Evolutionary conservation across 1,284 basidiomycete species (phyloP), one percentile per base, ranked within the genome.

Genomic region (Papiliotrema fonsecae): DNA sequence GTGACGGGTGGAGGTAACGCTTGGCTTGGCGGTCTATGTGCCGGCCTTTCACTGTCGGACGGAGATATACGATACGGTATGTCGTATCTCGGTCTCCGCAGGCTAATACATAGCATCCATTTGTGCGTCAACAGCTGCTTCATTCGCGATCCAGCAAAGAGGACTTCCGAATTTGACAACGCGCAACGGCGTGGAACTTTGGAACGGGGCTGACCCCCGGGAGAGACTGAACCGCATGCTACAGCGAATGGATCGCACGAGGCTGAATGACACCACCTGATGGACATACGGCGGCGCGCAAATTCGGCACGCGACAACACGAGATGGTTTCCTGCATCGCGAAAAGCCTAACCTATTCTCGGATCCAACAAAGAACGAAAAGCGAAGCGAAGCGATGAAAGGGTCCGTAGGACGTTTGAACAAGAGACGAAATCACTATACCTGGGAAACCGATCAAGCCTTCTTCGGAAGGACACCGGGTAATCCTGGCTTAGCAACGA

Each of bases 1-100:
- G 86, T 90, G 11, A 94, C 91, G 44, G 88, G 88, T 37, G 89
- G 88, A 5, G 90, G 90, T 10, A 94, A 94, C 71, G 81, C 82
- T 44, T 94, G 92, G 68, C 73, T 93, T 28, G 91, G 90, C 10
- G 87, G 88, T 0, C 75, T 93, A 7, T 82, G 81, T 14, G 89
- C 88, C 5, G 88, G 88, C 0, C 65, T 92, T 42, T 54, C 76
- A 13, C 58, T 84, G 39, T 73, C 78, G 26, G 61, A 78, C 21
- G 82, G 80, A 0, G 79, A 90, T 64, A 70, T 84, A 11, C 77
- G 78, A 41, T 72, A 81, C 76, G 87, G 88, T 88, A 55, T 53
- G 77, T 60, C 6, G 24, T 13, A 14, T 19, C 10, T 37, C 10
- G 11, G 10, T 19, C 7, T 18, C 19, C 21, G 25, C 13, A n/a